These are phyloP conservation scores for Eustoma russellianum DNA, from an alignment of 257 asterid genomes.

Conservation along the genomic window DNA sequence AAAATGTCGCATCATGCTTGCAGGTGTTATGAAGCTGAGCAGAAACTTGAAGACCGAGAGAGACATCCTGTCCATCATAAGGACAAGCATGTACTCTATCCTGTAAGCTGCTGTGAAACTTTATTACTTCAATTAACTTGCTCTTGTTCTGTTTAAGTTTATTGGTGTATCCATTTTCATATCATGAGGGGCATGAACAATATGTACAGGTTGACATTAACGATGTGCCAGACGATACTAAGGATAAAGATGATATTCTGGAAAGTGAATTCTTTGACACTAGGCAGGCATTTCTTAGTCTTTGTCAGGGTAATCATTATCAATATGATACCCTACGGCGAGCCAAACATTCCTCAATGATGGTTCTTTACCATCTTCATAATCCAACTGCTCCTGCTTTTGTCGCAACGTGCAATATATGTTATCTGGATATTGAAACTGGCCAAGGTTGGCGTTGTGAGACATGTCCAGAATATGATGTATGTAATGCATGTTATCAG, in stretches of 20 bases:
- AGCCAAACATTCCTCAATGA: slow-evolving; percentile 97
- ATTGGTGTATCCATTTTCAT: neutral
- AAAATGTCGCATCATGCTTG: neutral
- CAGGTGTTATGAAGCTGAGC: slow-evolving; percentile 90
- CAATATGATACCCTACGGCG: slow-evolving; percentile 97
- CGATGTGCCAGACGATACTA: slow-evolving; percentile 69
- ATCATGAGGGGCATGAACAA: slow-evolving; percentile 5
- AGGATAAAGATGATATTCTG: slow-evolving; percentile 77
- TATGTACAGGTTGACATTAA: slow-evolving; percentile 54
- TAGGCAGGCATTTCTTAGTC: slow-evolving; percentile 93
- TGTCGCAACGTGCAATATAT: slow-evolving; percentile 54
- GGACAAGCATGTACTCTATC: slow-evolving; percentile 69
- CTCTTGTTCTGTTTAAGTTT: neutral
- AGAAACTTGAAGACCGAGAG: slow-evolving; percentile 74
- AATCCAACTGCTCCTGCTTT: slow-evolving; percentile 98
- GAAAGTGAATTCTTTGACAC: slow-evolving; percentile 99
- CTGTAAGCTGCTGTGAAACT: slow-evolving; percentile 35
- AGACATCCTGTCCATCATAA: slow-evolving; percentile 79
- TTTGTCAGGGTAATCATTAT: slow-evolving; percentile 97
- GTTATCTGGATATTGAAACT: slow-evolving; percentile 80
- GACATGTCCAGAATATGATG: slow-evolving; percentile 87
- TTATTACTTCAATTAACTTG: neutral
- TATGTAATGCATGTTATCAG: slow-evolving; percentile 76
- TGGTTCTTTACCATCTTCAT: slow-evolving; percentile 98
- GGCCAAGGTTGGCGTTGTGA: slow-evolving; percentile 99